phyloP scores from a whole-genome alignment of 2,329 filamentous ascomycete genomes.

The Cyphellophora attinorum region DNA sequence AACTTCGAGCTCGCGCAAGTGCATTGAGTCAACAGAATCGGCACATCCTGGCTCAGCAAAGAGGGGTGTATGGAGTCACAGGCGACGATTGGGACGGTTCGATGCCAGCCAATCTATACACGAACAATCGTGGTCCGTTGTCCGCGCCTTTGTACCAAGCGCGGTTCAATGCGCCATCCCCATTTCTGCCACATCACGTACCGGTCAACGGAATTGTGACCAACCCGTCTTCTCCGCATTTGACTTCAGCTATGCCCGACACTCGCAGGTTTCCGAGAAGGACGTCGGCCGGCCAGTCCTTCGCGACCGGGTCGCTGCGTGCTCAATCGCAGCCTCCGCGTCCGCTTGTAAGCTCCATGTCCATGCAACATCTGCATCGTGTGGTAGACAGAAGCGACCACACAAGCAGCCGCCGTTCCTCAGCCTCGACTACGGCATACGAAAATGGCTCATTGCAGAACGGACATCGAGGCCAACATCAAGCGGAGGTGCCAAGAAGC shows the following conservation, averaged over 20 bases:
- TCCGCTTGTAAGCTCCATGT: slow-evolving; percentile 23
- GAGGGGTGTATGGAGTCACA: slow-evolving; percentile 22
- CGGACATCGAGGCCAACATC: too few relatives aligned
- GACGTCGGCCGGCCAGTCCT: slow-evolving; percentile 33
- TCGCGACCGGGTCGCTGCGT: slow-evolving; percentile 31
- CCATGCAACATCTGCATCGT: slow-evolving; percentile 24
- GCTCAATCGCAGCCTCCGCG: slow-evolving; percentile 44
- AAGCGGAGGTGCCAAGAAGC: slow-evolving; percentile 26
- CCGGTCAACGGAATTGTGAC: slow-evolving; percentile 29
- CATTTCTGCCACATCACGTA: slow-evolving; percentile 9
- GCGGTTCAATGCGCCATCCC: slow-evolving; percentile 15
- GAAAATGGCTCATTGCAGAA: slow-evolving; percentile 7
- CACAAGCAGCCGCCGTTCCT: slow-evolving; percentile 22
- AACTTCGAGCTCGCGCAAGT: slow-evolving; percentile 37
- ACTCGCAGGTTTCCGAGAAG: slow-evolving; percentile 34
- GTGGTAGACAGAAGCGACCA: slow-evolving; percentile 22
- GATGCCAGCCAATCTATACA: slow-evolving; percentile 10
- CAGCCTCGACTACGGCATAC: slow-evolving; percentile 19
- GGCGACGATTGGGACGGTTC: slow-evolving; percentile 12
- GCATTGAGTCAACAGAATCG: slow-evolving; percentile 35
- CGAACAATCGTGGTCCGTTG: slow-evolving; percentile 15
- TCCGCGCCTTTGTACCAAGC: slow-evolving; percentile 20
- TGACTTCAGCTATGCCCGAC: slow-evolving; percentile 29
- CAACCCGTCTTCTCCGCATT: slow-evolving; percentile 37
- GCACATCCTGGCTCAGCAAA: slow-evolving; percentile 7